Base-by-base conservation (phyloP, 352 stramenopile species). In the Halophytophthora polymorphica region DNA sequence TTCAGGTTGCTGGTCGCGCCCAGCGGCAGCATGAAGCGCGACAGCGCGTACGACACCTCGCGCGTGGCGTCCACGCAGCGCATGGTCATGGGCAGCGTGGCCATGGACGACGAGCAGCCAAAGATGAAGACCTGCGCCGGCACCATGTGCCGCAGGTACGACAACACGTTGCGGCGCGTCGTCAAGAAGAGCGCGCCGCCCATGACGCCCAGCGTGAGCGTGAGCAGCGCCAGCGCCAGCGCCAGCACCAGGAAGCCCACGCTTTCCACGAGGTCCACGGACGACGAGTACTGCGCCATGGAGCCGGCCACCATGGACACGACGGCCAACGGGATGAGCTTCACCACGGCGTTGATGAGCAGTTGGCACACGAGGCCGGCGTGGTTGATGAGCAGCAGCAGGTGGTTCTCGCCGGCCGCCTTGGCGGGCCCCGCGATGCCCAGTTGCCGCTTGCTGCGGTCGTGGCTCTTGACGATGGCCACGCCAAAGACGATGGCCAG, bases 111-210 rank as follows among this genome's bases (percentile, higher is more conserved):
- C 46, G 77, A 83, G 56, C 75, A 92, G 29, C 78, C 77, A 40
- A 90, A 78, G 43, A 85, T 83, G 53, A 92, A 92, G 4, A 86
- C 61, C 51, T 90, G 77, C 3, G 78, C 82, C 1, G 82, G 82
- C 8, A 90, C 47, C 38, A 91, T 86, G 53, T 86, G 43, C 23
- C 62, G 64, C 40, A 92, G 48, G 53, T 83, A 92, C 25, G 42
- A 58, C 58, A 89, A 88, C 11, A 88, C 66, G 53, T 79, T 89
- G 28, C 73, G 69, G 6, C 73, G 47, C n/a, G 78, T 86, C 10
- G 70, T 76, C 19, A 88, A 0, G 50, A 73, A 83, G 6, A 91
- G 44, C n/a, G 61, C 62, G 3, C 54, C 22, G 2, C 77, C 77
- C 46, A 90, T 66, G 35, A 91, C 38, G 29, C 62, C 71, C 40